Evolutionary conservation across 2,329 filamentous ascomycete genomes (phyloP).

Genomic region (Fusarium sp.): DNA sequence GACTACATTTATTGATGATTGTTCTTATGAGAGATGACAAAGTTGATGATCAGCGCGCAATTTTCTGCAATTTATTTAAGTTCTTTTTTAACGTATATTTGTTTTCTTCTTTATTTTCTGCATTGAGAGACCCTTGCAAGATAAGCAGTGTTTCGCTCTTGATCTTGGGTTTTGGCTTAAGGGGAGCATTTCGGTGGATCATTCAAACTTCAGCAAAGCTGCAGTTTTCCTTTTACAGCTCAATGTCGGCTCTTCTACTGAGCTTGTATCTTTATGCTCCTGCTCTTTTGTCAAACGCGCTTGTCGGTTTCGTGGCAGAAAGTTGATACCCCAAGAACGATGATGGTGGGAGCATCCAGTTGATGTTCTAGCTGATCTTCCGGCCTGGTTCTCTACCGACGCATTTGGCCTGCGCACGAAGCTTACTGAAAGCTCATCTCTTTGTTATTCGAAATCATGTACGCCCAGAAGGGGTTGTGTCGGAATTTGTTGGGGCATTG

Average conservation of each 20-base stretch:
- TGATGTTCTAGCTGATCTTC: conserved; percentile 40
- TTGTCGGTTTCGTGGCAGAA: conserved; percentile 49
- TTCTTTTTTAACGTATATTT: conserved; percentile 33
- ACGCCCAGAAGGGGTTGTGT: conserved; percentile 28
- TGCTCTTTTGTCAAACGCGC: conserved; percentile 45
- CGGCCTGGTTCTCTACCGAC: conserved; percentile 25
- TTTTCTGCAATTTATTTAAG: conserved; percentile 28
- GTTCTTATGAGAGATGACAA: conserved; percentile 50
- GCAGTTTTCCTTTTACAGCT: conserved; percentile 31
- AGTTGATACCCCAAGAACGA: conserved; percentile 56
- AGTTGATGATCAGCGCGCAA: conserved; percentile 49
- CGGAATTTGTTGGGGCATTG: conserved; percentile 39
- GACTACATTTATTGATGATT: conserved; percentile 51
- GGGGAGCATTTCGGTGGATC: conserved; percentile 26
- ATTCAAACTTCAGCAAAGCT: conserved; percentile 18
- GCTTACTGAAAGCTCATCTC: conserved; percentile 34
- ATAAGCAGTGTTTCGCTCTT: conserved; percentile 23
- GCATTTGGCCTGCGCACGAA: conserved; percentile 28
- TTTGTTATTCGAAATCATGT: conserved; percentile 39
- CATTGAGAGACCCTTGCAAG: conserved; percentile 22
- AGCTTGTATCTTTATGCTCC: conserved; percentile 46
- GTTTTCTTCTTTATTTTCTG: conserved; percentile 34
- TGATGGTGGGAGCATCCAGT: conserved; percentile 43
- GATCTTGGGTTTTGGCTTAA: conserved; percentile 37
- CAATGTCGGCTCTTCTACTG: conserved; percentile 38